Base-by-base conservation (phyloP, 345 rosid genomes). In the Isatis tinctoria region DNA sequence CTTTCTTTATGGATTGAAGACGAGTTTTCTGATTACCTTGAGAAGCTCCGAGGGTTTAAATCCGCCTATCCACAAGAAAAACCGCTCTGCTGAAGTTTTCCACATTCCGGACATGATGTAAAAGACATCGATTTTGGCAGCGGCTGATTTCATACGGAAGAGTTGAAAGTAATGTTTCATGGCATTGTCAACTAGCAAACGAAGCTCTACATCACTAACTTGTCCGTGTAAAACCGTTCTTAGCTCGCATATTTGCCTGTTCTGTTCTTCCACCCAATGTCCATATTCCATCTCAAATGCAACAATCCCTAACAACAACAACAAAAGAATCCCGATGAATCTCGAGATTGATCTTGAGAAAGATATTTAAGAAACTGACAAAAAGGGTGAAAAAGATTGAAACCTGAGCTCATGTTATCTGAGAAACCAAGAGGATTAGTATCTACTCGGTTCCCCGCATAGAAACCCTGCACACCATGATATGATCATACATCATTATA, bases 1-100 rank as follows among this genome's bases (percentile, higher is more conserved):
- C 24, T 22, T 2, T n/a, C 10, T 8, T 36, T 11, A 65, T 61
- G 60, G 57, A 69, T 33, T n/a, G 2, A 61, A 33, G 12, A 17
- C 10, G 0, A 2, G 11, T 39, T 65, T 59, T 24, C 12, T 1
- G 10, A 8, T 58, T 73, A 94, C 98, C 99, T 91, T 85, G 63
- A 95, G 91, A 72, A 95, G 93, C 67, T 91, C 97, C 0, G 99
- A 92, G 41, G 99, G 97, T 61, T 91, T 88, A 76, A 88, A 95
- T 39, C 99, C 99, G 22, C 97, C 99, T 1, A 95, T 88, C 99
- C 99, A 95, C 26, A 82, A 80, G 85, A 95, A 95, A 70, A 92
- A 87, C n/a, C 93, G 82, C 81, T 95, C 99, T 9, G 97, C 86
- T 0, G 96, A 71, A 17, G 99, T 81, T 75, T 83, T 92, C 99